Conservation (phyloP, 2,329 filamentous ascomycete genomes). For the Alternaria tenuissima region DNA sequence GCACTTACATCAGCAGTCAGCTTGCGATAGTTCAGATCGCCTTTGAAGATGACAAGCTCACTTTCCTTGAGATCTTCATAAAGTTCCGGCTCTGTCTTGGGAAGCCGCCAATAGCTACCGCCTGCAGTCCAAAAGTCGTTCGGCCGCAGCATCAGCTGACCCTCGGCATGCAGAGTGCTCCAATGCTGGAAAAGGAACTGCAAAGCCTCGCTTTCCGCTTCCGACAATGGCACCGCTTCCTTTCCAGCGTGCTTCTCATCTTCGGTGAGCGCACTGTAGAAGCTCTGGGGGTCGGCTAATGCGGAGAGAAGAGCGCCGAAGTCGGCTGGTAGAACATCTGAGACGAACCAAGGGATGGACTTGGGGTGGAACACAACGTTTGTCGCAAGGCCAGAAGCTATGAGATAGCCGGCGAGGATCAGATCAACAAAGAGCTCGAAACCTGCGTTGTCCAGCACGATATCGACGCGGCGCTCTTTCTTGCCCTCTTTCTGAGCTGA, state of each 20-base stretch:
- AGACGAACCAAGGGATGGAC: slow-evolving; percentile 97
- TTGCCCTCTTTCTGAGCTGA: slow-evolving; percentile 70
- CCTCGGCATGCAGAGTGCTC: slow-evolving; percentile 81
- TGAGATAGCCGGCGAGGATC: slow-evolving; percentile 86
- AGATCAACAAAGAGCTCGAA: slow-evolving; percentile 98
- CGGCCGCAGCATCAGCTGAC: slow-evolving; percentile 81
- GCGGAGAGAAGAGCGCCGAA: slow-evolving; percentile 83
- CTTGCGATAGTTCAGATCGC: slow-evolving; percentile 96
- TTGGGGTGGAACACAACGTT: slow-evolving; percentile 91
- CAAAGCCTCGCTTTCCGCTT: slow-evolving; percentile 72
- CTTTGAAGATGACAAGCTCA: slow-evolving; percentile 95
- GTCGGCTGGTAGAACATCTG: slow-evolving; percentile 87
- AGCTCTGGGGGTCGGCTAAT: slow-evolving; percentile 76
- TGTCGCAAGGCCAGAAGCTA: slow-evolving; percentile 85
- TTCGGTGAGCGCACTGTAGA: slow-evolving; percentile 79
- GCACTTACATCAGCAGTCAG: slow-evolving; percentile 81
- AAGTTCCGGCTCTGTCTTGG: slow-evolving; percentile 71
- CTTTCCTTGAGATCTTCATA: slow-evolving; percentile 80
- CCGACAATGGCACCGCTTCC: slow-evolving; percentile 68
- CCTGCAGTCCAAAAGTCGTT: slow-evolving; percentile 91
- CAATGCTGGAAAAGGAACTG: slow-evolving; percentile 83
- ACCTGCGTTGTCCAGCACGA: slow-evolving; percentile 95
- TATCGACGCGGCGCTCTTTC: slow-evolving; percentile 80
- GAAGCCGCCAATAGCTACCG: slow-evolving; percentile 89
- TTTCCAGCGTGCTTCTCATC: slow-evolving; percentile 66